Evolutionary conservation across 2,329 filamentous ascomycete genomes (phyloP).

Genomic region (Clarireedia paspali): DNA sequence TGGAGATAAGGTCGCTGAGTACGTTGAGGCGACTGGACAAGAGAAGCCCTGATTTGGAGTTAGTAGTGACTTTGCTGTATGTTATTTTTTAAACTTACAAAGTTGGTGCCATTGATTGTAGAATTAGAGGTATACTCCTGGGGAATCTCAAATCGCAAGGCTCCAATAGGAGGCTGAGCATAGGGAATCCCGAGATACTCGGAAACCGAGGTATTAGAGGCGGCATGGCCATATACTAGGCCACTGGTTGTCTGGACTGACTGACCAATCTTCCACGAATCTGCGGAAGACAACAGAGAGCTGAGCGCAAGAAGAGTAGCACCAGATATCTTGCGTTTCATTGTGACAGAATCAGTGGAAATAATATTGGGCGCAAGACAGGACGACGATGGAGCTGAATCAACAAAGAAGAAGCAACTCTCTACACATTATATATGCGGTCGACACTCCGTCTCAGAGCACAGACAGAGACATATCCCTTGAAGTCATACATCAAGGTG

Average conservation of each 20-base stretch:
- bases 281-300: no score
- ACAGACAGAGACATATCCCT: no score
- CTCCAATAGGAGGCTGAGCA: slow-evolving; percentile 32
- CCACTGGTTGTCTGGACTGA: slow-evolving; percentile 24
- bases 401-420: no score
- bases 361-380: no score
- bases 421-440: no score
- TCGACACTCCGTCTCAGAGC: no score
- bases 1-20: neutral
- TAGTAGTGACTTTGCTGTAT: slow-evolving; percentile 11
- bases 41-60: slow-evolving; percentile 14
- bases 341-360: no score
- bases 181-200: slow-evolving; percentile 36
- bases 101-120: slow-evolving; percentile 18
- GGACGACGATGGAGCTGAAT: no score
- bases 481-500: no score
- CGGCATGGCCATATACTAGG: slow-evolving; percentile 23
- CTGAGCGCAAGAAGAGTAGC: no score
- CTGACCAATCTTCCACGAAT: slow-evolving; percentile 22
- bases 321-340: no score
- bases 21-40: neutral
- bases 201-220: slow-evolving; percentile 17
- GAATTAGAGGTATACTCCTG: slow-evolving; percentile 13
- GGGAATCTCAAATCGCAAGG: slow-evolving; percentile 30
- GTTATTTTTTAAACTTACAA: slow-evolving; percentile 18